Percentiles rank a stretch among this genome's conserved stretches.
Conservation (phyloP, 176 grass and related monocot species). For the Sorghum bicolor region DNA sequence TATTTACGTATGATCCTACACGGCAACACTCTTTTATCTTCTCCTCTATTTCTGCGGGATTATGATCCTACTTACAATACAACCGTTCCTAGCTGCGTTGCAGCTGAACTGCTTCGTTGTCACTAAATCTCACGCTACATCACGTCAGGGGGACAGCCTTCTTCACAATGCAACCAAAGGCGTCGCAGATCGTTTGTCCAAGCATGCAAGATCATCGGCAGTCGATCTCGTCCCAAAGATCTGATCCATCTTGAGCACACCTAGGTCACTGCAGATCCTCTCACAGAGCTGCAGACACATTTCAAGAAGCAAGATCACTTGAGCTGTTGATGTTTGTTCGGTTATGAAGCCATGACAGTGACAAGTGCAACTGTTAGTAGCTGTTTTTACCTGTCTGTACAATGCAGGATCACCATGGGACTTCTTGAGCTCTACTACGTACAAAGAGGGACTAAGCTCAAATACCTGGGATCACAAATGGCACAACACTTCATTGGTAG, state of each 20-base stretch:
- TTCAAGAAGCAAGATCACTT: not conserved
- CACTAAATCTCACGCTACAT: not conserved
- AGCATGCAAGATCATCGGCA: conserved; percentile 8
- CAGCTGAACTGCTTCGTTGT: conserved; percentile 3
- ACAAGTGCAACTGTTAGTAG: not conserved
- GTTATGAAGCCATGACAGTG: not conserved
- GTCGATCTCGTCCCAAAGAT: conserved; percentile 8
- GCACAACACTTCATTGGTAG: not conserved
- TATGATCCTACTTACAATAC: conserved; percentile 6
- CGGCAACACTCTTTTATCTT: not conserved
- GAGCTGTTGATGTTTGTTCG: not conserved
- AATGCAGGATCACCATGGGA: conserved; percentile 56
- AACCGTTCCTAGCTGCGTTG: not conserved
- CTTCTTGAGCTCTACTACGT: conserved; percentile 79
- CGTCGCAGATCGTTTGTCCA: conserved; percentile 10
- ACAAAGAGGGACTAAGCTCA: conserved; percentile 68
- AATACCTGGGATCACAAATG: conserved; percentile 51
- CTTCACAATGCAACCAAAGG: conserved; percentile 44
- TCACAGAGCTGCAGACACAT: conserved; percentile 55
- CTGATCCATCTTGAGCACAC: conserved; percentile 41
- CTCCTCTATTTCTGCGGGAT: not conserved
- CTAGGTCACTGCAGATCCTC: conserved; percentile 53
- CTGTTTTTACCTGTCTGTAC: conserved; percentile 76
- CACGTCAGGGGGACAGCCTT: not conserved
- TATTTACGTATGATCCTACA: conserved; percentile 5